Evolutionary conservation across 1,284 basidiomycete genomes (phyloP), one percentile per base, ranked within the genome.

Genomic region (Ustilago shanxiensis): DNA sequence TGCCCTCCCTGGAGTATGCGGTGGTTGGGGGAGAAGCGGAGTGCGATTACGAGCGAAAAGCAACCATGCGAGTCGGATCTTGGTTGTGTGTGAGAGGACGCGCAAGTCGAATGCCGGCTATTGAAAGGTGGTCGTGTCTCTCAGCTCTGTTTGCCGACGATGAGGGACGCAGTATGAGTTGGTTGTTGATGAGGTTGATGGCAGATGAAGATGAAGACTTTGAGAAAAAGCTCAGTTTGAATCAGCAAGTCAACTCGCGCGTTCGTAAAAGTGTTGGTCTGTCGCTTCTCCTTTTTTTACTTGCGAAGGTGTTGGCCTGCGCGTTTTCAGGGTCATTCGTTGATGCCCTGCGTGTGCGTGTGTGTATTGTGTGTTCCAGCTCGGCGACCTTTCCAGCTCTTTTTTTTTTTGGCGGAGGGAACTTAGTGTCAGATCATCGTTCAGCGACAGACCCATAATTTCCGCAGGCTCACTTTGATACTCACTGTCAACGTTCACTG

Each of bases 201-300:
- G 20, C 6, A 26, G 47, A 28, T 49, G 24, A 28, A 22, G 24
- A 49, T 9, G 47, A 28, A 24, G 47, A 11, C 20, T n/a, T 26
- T 13, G 47, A 14, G 28, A 49, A 16, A 14, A 49, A 28, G 26
- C 47, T 49, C 24, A 49, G 47, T 26, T 28, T 9, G 24, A 20
- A 22, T 9, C 13, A 26, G 22, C 20, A 49, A 28, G 13, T 26
- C 6, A 13, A 49, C 47, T n/a, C 44, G 44, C 44, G 35, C 44
- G 18, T 45, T 20, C 3, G 7, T 7, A 6, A 60, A 60, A 60
- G 58, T 60, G 58, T 60, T 60, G 58, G 58, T 60, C 58, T 60
- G 47, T 39, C 31, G n/a, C n/a, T n/a, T n/a, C n/a, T n/a, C 44
- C 33, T 59, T 59, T 35, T 11, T 24, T 14, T 37, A 18, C 28